phyloP scores from a whole-genome alignment of 805 yeast genomes.

The Saccharomycopsis sp. region DNA sequence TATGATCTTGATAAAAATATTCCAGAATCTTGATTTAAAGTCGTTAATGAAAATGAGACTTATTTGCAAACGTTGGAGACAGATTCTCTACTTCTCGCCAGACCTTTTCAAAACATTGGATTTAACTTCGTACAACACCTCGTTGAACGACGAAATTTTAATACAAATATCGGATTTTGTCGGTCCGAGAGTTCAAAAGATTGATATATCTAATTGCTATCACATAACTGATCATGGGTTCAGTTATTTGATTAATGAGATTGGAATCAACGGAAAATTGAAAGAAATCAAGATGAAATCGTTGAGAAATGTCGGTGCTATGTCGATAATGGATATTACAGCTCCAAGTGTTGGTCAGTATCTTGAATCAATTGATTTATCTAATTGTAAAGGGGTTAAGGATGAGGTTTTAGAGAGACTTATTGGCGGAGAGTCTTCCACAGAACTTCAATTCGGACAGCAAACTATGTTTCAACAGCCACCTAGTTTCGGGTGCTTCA shows the following conservation, averaged over 20 bases:
- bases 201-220: constrained; percentile 67
- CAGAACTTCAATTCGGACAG: background rate
- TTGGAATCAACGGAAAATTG: constrained; percentile 60
- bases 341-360: constrained; percentile 56
- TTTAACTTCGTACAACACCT: constrained; percentile 55
- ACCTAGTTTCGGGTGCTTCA: constrained; percentile 48
- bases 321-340: constrained; percentile 76
- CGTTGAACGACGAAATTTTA: constrained; percentile 51
- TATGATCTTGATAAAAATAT: constrained; percentile 45
- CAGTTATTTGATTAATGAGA: constrained; percentile 60
- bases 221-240: constrained; percentile 75
- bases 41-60: constrained; percentile 53
- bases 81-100: constrained; percentile 51
- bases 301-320: constrained; percentile 72
- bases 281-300: constrained; percentile 53
- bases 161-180: constrained; percentile 60
- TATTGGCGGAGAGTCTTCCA: constrained; percentile 36
- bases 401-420: constrained; percentile 66
- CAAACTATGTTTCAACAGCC: constrained; percentile 6
- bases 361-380: constrained; percentile 54
- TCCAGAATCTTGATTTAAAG: constrained; percentile 47
- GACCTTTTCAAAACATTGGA: constrained; percentile 47
- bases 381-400: constrained; percentile 67
- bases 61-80: constrained; percentile 65
- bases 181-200: constrained; percentile 55